A percentile compares a stretch with the other conserved stretches of the same genome.
Conservation (phyloP, 1,139 yeast genomes). For the Saccharomyces hybrid region DNA sequence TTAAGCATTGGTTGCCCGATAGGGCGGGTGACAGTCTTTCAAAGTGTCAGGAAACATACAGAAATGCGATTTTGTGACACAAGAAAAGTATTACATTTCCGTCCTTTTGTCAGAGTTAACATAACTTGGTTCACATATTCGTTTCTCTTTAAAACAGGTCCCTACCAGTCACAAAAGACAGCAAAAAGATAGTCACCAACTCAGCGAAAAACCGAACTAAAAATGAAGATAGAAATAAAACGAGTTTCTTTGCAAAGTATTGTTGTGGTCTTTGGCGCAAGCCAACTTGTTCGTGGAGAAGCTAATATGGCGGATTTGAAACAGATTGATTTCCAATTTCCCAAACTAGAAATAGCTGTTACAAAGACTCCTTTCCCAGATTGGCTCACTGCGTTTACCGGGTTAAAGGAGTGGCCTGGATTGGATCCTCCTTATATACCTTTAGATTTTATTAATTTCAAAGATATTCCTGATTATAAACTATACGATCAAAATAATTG, state of each 20-base stretch:
- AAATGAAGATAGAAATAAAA: background rate
- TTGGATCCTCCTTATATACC: conserved; percentile 82
- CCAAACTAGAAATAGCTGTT: background rate
- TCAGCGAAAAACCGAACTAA: background rate
- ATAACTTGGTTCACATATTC: background rate
- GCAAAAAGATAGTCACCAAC: background rate
- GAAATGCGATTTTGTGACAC: background rate
- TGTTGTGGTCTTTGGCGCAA: background rate
- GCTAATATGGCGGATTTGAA: background rate
- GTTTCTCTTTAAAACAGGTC: background rate
- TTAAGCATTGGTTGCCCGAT: background rate
- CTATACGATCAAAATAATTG: conserved; percentile 57
- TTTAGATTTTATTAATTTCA: conserved; percentile 57
- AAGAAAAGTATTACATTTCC: background rate
- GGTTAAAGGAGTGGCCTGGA: conserved; percentile 74
- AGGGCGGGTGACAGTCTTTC: background rate
- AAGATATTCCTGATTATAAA: conserved; percentile 42
- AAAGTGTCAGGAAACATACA: background rate
- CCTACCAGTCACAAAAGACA: background rate
- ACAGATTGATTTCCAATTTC: background rate
- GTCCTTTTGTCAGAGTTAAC: background rate
- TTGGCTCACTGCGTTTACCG: conserved; percentile 74
- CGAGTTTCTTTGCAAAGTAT: background rate
- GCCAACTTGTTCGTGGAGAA: background rate
- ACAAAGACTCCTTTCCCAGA: conserved; percentile 51